These are phyloP conservation scores for Gossypium anomalum DNA, from an alignment of 345 rosid genomes.

Conservation along the genomic window DNA sequence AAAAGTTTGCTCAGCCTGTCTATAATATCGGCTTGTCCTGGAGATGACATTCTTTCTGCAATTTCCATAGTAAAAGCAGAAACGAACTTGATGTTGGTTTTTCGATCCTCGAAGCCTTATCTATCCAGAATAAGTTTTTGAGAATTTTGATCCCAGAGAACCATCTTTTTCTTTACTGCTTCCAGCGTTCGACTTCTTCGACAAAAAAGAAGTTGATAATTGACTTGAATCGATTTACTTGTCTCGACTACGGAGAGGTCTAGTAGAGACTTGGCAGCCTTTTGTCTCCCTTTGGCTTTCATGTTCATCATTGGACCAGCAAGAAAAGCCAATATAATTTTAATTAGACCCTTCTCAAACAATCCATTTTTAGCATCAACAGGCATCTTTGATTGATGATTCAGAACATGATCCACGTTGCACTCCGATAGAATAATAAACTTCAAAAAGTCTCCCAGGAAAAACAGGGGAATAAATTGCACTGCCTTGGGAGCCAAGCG, in stretches of 20 bases:
- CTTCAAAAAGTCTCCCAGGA: background rate
- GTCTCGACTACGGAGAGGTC: background rate
- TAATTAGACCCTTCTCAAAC: constrained; percentile 12
- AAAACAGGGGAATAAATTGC: background rate
- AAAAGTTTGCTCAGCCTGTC: background rate
- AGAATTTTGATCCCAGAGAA: background rate
- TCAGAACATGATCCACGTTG: background rate
- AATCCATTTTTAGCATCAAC: background rate
- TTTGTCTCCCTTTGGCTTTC: constrained; percentile 5
- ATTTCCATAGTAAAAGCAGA: constrained; percentile 12
- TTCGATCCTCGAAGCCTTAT: constrained; percentile 8
- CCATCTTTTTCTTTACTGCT: background rate
- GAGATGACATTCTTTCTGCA: background rate
- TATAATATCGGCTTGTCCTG: background rate
- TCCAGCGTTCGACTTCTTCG: background rate
- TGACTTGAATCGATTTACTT: background rate
- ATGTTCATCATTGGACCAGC: background rate
- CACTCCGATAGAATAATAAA: background rate
- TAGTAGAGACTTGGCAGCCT: constrained; percentile 12
- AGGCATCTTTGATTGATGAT: background rate
- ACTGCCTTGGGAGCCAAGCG: background rate
- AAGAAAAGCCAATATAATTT: constrained; percentile 14
- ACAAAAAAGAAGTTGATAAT: background rate
- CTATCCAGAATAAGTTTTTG: background rate
- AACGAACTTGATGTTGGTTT: constrained; percentile 10